Percentiles rank a stretch among this genome's conserved stretches.
Evolutionary conservation across 1,139 yeast genomes (phyloP).

Genomic region (Kodamaea anthophila): DNA sequence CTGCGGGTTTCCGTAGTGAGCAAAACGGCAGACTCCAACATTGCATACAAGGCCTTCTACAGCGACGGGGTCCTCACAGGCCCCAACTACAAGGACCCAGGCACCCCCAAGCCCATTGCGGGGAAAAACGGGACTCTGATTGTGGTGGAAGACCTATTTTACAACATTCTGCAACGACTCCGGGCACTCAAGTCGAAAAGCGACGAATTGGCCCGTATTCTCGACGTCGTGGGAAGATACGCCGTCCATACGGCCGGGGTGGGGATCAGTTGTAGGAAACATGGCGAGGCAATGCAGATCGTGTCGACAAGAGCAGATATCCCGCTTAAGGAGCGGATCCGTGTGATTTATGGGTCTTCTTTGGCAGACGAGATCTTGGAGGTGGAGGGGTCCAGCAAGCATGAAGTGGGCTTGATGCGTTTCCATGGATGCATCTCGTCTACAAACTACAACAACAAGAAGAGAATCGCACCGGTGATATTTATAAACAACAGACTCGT

Average conservation of each 20-base stretch:
- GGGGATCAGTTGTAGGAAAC: slow-evolving; percentile 74
- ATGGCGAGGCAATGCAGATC: slow-evolving; percentile 59
- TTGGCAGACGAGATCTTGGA: slow-evolving; percentile 60
- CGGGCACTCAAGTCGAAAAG: slow-evolving; percentile 57
- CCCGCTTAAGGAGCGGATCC: slow-evolving; percentile 57
- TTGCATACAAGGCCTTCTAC: slow-evolving; percentile 69
- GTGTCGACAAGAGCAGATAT: slow-evolving; percentile 46
- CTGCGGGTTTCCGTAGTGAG: slow-evolving; percentile 71
- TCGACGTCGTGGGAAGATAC: slow-evolving; percentile 82
- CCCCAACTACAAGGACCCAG: slow-evolving; percentile 26
- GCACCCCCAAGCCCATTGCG: slow-evolving; percentile 68
- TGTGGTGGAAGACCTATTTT: slow-evolving; percentile 82
- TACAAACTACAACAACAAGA: slow-evolving; percentile 67
- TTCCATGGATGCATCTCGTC: slow-evolving; percentile 63
- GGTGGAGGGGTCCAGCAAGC: slow-evolving; percentile 7
- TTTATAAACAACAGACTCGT: slow-evolving; percentile 85
- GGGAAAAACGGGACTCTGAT: slow-evolving; percentile 87
- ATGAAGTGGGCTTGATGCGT: slow-evolving; percentile 40
- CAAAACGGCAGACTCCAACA: slow-evolving; percentile 50
- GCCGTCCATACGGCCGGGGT: slow-evolving; percentile 67
- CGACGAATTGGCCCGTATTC: slow-evolving; percentile 71
- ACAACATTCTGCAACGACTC: slow-evolving; percentile 76
- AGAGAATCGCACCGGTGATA: slow-evolving; percentile 60
- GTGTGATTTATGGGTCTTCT: slow-evolving; percentile 64
- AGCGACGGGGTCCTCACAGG: slow-evolving; percentile 54